Base-by-base conservation (phyloP, 306 rosid genomes). In the Crataegus laevigata region DNA sequence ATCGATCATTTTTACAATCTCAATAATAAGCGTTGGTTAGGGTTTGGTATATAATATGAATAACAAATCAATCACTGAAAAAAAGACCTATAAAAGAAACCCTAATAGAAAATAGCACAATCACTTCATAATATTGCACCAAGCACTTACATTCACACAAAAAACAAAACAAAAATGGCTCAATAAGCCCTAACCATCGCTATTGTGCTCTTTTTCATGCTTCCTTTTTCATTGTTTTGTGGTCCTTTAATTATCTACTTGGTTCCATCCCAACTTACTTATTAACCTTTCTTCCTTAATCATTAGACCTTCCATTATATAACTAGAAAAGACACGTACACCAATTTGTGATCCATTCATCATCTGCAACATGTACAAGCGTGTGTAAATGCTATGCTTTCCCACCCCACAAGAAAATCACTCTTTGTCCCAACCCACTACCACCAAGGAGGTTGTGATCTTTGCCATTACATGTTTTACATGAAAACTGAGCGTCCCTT, bases 221-320 rank as follows among this genome's bases (percentile, higher is more conserved):
- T 58, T 7, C 32, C 19, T 11, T 75, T 57, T 58, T 15, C 66
- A 26, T 22, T 22, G 38, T 61, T 51, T 66, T 52, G 19, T 21
- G 63, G 72, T 42, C 57, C 79, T 72, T 64, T 52, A 34, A 66
- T 22, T 32, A 50, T 47, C 28, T 43, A 52, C 14, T 64, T 54
- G 51, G 72, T 50, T 69, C 62, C 66, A 54, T 78, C 74, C 84
- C 83, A 81, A 71, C 74, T 18, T 45, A 72, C 82, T 72, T 11
- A 72, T 81, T 68, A 25, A 24, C 74, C 69, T 73, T 85, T 73
- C 78, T 78, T 52, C 59, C 61, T 68, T 79, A 82, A 82, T 85
- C 78, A 82, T 82, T 19, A 77, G 82, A 40, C 54, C 68, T 60
- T 71, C 84, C 86, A 85, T 76, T 79, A 85, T 69, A 63, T 76